Conservation (phyloP, 1,284 basidiomycete genomes). For the Mrakiaceae sp. region DNA sequence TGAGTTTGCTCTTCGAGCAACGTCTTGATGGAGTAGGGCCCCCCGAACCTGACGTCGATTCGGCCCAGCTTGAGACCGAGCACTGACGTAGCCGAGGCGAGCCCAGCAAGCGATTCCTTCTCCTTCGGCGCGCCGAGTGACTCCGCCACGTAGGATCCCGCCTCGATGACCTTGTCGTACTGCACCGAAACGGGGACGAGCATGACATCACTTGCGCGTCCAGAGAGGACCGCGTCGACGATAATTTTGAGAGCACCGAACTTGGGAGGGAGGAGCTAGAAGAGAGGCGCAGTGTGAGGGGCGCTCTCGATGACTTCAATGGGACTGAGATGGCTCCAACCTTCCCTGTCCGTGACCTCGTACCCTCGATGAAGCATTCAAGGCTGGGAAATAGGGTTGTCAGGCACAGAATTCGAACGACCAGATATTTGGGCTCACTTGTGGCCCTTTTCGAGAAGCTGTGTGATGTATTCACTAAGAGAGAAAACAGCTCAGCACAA, state of each 20-base stretch:
- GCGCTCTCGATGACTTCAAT: too few relatives aligned
- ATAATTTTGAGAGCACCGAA: slow-evolving; percentile 9
- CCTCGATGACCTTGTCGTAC: slow-evolving; percentile 14
- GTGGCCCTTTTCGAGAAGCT: slow-evolving; percentile 7
- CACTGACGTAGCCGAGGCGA: not conserved
- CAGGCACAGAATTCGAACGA: too few relatives aligned
- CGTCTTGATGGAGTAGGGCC: slow-evolving; percentile 4
- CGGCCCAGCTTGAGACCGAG: slow-evolving; percentile 12
- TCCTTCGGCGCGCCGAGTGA: slow-evolving; percentile 8
- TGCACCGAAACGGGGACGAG: slow-evolving; percentile 6
- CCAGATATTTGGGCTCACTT: not conserved
- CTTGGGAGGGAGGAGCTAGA: not conserved
- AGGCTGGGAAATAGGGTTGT: not conserved
- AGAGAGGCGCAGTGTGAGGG: not conserved
- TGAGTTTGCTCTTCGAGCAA: slow-evolving; percentile 4
- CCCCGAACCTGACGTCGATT: slow-evolving; percentile 9
- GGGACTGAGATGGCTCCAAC: not conserved
- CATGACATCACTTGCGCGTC: slow-evolving; percentile 7
- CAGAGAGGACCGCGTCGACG: slow-evolving; percentile 8
- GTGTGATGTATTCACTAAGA: slow-evolving; percentile 6
- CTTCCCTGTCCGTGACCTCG: slow-evolving; percentile 7
- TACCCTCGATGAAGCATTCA: slow-evolving; percentile 12
- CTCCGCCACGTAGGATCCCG: slow-evolving; percentile 8
- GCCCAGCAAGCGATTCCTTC: slow-evolving; percentile 5
- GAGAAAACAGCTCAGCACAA: too few relatives aligned